Percentiles rank a stretch among this genome's conserved stretches.
Conservation (phyloP, 2,329 filamentous ascomycete species). For the Fusarium nematophilum region DNA sequence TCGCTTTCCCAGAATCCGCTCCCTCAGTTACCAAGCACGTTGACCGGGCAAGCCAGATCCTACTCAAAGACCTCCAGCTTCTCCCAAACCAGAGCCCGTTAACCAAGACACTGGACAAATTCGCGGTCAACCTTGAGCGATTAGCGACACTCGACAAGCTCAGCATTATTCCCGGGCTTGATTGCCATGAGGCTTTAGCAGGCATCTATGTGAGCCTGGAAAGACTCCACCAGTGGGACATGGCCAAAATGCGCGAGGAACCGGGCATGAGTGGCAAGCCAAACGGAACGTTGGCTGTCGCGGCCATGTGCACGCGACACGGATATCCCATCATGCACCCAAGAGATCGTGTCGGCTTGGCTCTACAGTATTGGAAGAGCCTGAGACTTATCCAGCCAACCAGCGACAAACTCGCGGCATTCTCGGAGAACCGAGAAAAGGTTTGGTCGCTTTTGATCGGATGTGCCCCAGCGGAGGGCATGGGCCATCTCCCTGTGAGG, state of each 20-base stretch:
- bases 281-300: slow-evolving; percentile 62
- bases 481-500: slow-evolving; percentile 70
- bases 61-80: slow-evolving; percentile 73
- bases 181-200: slow-evolving; percentile 81
- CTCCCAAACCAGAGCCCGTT: slow-evolving; percentile 70
- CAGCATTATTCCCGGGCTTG: slow-evolving; percentile 74
- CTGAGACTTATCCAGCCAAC: slow-evolving; percentile 59
- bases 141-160: slow-evolving; percentile 78
- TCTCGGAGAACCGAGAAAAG: slow-evolving; percentile 56
- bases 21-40: slow-evolving; percentile 70
- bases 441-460: slow-evolving; percentile 77
- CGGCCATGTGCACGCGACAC: slow-evolving; percentile 75
- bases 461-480: slow-evolving; percentile 62
- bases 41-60: slow-evolving; percentile 71
- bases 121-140: slow-evolving; percentile 77
- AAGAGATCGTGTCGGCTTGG: slow-evolving; percentile 73
- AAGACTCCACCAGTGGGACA: slow-evolving; percentile 77
- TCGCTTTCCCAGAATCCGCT: slow-evolving; percentile 71
- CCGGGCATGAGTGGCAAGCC: slow-evolving; percentile 56
- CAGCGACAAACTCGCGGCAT: slow-evolving; percentile 50
- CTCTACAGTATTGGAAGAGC: slow-evolving; percentile 82
- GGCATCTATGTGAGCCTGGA: slow-evolving; percentile 78
- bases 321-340: slow-evolving; percentile 79
- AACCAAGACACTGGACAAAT: slow-evolving; percentile 76
- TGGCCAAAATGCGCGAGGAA: slow-evolving; percentile 66